Percentiles rank a stretch among this genome's conserved stretches.
Evolutionary conservation across 2,329 filamentous ascomycete species (phyloP).

Genomic region (Aspergillus uvarum): DNA sequence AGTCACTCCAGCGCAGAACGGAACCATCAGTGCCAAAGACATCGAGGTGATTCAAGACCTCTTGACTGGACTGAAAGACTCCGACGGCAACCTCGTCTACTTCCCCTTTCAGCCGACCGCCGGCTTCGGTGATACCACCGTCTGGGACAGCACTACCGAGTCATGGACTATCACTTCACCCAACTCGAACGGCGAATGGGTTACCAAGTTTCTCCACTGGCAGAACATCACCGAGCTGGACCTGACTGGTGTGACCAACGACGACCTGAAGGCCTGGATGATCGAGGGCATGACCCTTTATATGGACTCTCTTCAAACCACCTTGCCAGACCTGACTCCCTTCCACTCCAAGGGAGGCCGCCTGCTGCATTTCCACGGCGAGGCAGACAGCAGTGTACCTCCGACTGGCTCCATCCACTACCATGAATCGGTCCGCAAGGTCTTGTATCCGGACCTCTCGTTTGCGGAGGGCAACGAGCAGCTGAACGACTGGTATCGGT

Average conservation of each 20-base stretch:
- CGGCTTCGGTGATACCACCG: not conserved
- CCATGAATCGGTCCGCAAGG: constrained; percentile 1
- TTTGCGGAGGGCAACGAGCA: not conserved
- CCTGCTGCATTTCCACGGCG: not conserved
- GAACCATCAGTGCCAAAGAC: not conserved
- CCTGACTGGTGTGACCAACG: not conserved
- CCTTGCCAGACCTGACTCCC: not conserved
- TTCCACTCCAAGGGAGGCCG: not conserved
- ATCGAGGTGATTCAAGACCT: not conserved
- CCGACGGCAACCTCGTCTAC: not conserved
- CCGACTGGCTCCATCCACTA: not conserved
- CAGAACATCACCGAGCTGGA: not conserved
- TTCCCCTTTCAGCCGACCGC: constrained; percentile 2
- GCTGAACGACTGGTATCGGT: not conserved
- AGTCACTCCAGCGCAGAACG: not conserved
- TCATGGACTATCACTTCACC: not conserved
- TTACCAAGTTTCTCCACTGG: constrained; percentile 2
- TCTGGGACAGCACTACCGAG: not conserved
- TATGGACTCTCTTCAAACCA: not conserved
- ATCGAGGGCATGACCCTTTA: not conserved
- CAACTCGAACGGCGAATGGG: not conserved
- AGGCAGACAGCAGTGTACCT: not conserved
- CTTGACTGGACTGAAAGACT: not conserved
- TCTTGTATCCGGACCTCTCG: not conserved
- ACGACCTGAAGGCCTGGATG: not conserved